These are phyloP conservation scores for Spencermartinsiella europaea DNA, from an alignment of 805 yeast species.

Conservation along the genomic window DNA sequence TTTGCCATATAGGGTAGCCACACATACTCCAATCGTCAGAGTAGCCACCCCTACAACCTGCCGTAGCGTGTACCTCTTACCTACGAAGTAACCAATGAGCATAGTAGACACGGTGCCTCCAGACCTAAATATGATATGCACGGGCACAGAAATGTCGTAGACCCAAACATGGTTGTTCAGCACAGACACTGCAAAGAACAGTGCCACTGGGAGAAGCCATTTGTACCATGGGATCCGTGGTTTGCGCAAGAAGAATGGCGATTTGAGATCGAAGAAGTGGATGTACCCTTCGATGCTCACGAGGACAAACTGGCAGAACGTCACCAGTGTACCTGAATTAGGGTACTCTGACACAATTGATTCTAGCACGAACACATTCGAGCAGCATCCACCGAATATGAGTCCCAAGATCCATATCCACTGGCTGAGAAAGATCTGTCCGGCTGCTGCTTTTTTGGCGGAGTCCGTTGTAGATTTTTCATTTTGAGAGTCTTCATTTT, in stretches of 20 bases:
- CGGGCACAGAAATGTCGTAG: slow-evolving; percentile 55
- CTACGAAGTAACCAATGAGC: slow-evolving; percentile 47
- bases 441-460: slow-evolving; percentile 1
- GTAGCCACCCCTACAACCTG: slow-evolving; percentile 50
- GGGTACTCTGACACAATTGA: slow-evolving; percentile 38
- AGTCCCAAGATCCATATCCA: slow-evolving; percentile 28
- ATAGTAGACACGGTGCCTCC: slow-evolving; percentile 59
- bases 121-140: slow-evolving; percentile 63
- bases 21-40: slow-evolving; percentile 51
- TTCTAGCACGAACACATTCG: slow-evolving; percentile 62
- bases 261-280: slow-evolving; percentile 33
- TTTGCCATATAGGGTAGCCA: slow-evolving; percentile 33
- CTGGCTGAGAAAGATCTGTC: slow-evolving; percentile 17
- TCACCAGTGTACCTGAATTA: slow-evolving; percentile 46
- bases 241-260: slow-evolving; percentile 30
- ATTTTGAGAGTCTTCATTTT: too few species aligned
- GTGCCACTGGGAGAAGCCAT: slow-evolving; percentile 43
- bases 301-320: slow-evolving; percentile 51
- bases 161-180: slow-evolving; percentile 56
- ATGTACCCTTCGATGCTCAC: slow-evolving; percentile 43
- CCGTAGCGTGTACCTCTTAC: slow-evolving; percentile 40
- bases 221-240: slow-evolving; percentile 29
- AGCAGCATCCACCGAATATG: slow-evolving; percentile 71
- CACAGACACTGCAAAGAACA: slow-evolving; percentile 48
- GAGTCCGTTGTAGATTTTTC: too few species aligned